phyloP scores from a whole-genome alignment of 768 basidiomycete genomes.

The Pleurotus eryngii region DNA sequence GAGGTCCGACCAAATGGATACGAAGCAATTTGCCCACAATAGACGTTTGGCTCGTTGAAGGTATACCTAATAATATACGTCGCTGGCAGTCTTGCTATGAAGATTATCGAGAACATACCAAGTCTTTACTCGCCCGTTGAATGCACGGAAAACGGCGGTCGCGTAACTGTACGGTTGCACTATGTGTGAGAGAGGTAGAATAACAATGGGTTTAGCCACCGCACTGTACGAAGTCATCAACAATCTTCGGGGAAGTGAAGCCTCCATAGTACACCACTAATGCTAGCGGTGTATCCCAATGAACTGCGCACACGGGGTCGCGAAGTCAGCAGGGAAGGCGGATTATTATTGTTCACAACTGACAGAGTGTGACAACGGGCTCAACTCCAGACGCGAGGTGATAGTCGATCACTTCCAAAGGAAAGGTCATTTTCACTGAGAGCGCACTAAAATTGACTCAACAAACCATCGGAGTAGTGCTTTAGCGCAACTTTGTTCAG shows the following conservation, averaged over 20 bases:
- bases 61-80: constrained; percentile 34
- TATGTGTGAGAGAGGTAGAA: background rate
- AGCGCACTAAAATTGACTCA: too few relatives aligned
- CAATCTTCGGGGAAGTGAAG: constrained; percentile 40
- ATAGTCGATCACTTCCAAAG: constrained; percentile 38
- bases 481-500: constrained; percentile 44
- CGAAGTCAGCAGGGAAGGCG: background rate
- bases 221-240: constrained; percentile 47
- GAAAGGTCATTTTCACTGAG: background rate
- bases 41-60: constrained; percentile 49
- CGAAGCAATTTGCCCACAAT: constrained; percentile 31
- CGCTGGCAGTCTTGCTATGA: background rate
- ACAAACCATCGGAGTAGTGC: constrained; percentile 41
- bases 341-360: constrained; percentile 9
- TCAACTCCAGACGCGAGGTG: constrained; percentile 37
- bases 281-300: constrained; percentile 48
- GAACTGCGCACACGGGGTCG: constrained; percentile 25
- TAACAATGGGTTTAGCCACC: background rate
- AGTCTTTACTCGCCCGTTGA: constrained; percentile 45
- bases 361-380: constrained; percentile 50
- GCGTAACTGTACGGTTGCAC: constrained; percentile 34
- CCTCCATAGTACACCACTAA: constrained; percentile 47
- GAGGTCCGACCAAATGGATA: constrained; percentile 39
- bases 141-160: constrained; percentile 45
- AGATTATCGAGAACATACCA: constrained; percentile 26